phyloP scores from a whole-genome alignment of 1,139 yeast genomes.

The Taphrina sp. region DNA sequence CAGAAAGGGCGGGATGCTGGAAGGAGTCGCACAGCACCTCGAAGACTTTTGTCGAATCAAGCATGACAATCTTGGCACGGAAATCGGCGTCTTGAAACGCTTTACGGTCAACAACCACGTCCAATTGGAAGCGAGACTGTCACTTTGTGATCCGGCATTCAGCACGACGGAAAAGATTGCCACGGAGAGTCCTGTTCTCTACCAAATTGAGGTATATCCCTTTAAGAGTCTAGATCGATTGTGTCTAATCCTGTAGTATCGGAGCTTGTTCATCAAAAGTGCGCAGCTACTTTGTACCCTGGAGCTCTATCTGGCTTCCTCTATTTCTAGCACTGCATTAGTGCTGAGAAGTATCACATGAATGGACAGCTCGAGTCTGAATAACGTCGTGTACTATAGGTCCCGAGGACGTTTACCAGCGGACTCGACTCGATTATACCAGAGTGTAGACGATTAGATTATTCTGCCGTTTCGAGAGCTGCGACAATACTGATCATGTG shows the following conservation, averaged over 20 bases:
- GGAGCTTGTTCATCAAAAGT: slow-evolving; percentile 1
- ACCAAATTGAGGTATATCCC: slow-evolving; percentile 3
- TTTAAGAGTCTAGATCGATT: neutral
- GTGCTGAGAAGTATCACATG: too few relatives aligned
- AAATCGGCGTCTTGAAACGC: neutral
- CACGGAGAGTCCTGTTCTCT: slow-evolving; percentile 3
- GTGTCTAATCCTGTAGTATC: neutral
- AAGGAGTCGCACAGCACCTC: slow-evolving; percentile 20
- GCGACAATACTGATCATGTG: neutral
- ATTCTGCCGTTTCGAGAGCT: too few relatives aligned
- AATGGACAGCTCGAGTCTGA: too few relatives aligned
- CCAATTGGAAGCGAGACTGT: neutral
- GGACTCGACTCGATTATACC: too few relatives aligned
- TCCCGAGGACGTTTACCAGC: too few relatives aligned
- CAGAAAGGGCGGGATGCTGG: slow-evolving; percentile 8
- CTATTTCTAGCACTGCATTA: slow-evolving; percentile 2
- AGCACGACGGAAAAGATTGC: neutral
- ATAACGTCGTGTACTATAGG: too few relatives aligned
- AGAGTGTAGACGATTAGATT: too few relatives aligned
- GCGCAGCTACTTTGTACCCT: slow-evolving; percentile 8
- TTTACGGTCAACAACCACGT: slow-evolving; percentile 1
- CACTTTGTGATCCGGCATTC: neutral
- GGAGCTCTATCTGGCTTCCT: slow-evolving; percentile 1
- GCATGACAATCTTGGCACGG: slow-evolving; percentile 3
- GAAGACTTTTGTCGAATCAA: slow-evolving; percentile 14